Base-by-base conservation (phyloP, 768 basidiomycete species). In the Omphalotus guepiniiformis region DNA sequence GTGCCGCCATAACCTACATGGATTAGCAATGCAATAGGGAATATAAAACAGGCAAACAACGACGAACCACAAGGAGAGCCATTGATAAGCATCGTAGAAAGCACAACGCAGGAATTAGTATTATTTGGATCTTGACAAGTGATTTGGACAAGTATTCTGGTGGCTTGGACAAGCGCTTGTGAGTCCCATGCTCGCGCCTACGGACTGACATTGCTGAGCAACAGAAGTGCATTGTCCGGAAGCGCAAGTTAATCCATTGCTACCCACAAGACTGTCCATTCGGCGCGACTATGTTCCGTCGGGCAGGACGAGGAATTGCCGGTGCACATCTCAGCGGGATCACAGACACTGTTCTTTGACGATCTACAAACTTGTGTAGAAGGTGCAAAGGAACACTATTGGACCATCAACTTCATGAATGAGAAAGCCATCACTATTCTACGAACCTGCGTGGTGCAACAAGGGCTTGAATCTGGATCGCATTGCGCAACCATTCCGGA, bases 51-150 rank as follows among this genome's bases (percentile, higher is more conserved):
- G 21, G 48, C 13, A 40, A 35, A 47, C 22, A 39, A 42, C 38
- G n/a, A 70, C 79, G 49, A 57, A 81, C 89, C 89, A 63, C 91
- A 94, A 12, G 88, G 82, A 25, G 87, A 89, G 19, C 91, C 92
- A 60, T 91, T 85, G 45, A 88, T 71, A 40, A 93, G 79, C 36
- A 77, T 63, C 3, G 87, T 77, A 47, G 85, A 82, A 39, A 93
- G 69, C 32, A 83, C 65, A 18, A 91, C 64, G 62, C 92, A 94
- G 54, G 75, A 74, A 50, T 79, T 75, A 12, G 75, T 43, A 12
- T 63, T 62, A 13, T 52, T 72, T 4, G 91, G 91, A 65, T 87
- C 83, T 60, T 82, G 76, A 62, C 91, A 95, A 3, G 85, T 83
- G 40, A 93, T 83, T 57, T 83, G n/a, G 81, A 63, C 91, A 93